Conservation (phyloP, 1,139 yeast species). For the Geotrichum histeridarum region DNA sequence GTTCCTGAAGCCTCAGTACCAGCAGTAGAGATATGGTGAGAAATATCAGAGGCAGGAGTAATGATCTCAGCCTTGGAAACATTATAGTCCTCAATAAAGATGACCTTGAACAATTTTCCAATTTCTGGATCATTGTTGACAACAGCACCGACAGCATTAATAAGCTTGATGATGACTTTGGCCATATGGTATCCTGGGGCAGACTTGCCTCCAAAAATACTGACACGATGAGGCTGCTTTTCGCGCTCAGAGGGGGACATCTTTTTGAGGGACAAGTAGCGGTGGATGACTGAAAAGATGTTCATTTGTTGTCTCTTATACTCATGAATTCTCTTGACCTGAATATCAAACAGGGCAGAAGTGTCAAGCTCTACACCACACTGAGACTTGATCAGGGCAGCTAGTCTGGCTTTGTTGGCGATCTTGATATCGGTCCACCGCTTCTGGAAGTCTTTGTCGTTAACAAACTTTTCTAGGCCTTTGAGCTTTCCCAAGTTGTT, state of each 20-base stretch:
- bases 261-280: slow-evolving; percentile 71
- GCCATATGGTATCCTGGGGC: slow-evolving; percentile 98
- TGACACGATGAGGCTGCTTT: slow-evolving; percentile 68
- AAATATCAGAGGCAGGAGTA: slow-evolving; percentile 82
- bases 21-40: slow-evolving; percentile 93
- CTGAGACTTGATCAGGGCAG: slow-evolving; percentile 61
- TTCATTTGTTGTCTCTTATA: slow-evolving; percentile 93
- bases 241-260: slow-evolving; percentile 61
- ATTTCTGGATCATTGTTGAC: slow-evolving; percentile 73
- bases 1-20: slow-evolving; percentile 98
- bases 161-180: slow-evolving; percentile 77
- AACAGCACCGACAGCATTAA: slow-evolving; percentile 75
- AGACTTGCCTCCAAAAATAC: slow-evolving; percentile 88
- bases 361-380: slow-evolving; percentile 65
- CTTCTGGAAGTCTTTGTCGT: slow-evolving; percentile 62
- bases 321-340: slow-evolving; percentile 92
- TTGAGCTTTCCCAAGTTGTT: slow-evolving; percentile 66
- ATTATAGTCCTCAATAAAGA: slow-evolving; percentile 85
- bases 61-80: slow-evolving; percentile 92
- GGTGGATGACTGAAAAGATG: slow-evolving; percentile 79
- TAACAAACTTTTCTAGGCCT: slow-evolving; percentile 58
- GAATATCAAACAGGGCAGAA: slow-evolving; percentile 77
- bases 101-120: slow-evolving; percentile 73
- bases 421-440: slow-evolving; percentile 70
- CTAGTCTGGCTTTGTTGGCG: slow-evolving; percentile 63